Evolutionary conservation across 1,139 yeast species (phyloP), one percentile per base, ranked within the genome.

Genomic region (Geotrichum macrosporum): DNA sequence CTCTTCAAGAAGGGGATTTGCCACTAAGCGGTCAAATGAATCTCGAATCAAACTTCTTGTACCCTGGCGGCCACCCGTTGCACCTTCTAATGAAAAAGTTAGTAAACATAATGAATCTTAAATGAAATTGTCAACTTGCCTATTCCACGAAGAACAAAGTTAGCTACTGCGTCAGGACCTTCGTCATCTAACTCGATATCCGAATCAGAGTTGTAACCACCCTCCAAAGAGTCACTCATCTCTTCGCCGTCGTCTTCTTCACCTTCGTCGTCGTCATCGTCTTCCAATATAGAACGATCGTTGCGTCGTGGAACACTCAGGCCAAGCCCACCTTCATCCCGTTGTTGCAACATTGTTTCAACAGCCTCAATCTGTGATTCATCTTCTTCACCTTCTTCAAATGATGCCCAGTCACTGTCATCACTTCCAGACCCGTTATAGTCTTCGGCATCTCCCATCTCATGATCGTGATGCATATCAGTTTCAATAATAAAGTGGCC

Each of bases 341-440:
- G 48, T 35, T 46, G 50, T 43, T 51, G 52, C n/a, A 55, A 40
- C 27, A 48, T 34, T 3, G 53, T 42, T 18, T 51, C 54, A 22
- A 46, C 45, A 27, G 51, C 44, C 22, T 54, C 54, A 18, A 55
- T 63, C 10, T 57, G 67, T 9, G 57, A 58, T 8, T 52, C 63
- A 6, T 55, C 62, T n/a, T 53, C 57, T 20, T 57, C 65, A 19
- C 57, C 65, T 26, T 60, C 65, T 21, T 57, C 64, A 43, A 51
- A 55, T 1, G 58, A 56, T 35, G 57, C 65, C 56, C 59, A 59
- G 21, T 53, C 63, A 37, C 55, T 52, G 9, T 57, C 58, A 38
- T 52, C 62, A 12, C 67, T 73, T 15, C 62, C 70, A 2, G 62
- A 71, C 15, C 63, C 67, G 34, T 62, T 69, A 13, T 29, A 21